Evolutionary conservation across 768 basidiomycete species (phyloP), one percentile per base, ranked within the genome.

Genomic region (Suillus ampliporus): DNA sequence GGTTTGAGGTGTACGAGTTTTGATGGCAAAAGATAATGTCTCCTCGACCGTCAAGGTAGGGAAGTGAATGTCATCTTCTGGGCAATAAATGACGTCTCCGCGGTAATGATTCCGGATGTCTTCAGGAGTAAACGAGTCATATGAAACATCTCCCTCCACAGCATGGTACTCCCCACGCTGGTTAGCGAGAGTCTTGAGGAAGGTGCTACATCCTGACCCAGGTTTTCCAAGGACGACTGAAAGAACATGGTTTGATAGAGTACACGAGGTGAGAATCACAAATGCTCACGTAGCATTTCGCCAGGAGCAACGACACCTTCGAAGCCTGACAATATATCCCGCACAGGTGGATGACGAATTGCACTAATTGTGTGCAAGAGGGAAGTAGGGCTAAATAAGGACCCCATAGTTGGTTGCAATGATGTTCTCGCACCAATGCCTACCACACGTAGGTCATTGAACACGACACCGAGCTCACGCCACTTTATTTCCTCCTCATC

Each of bases 161-260:
- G 65, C 67, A 43, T 78, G 64, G 65, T 76, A 85, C 5, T 77
- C 78, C 15, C 69, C 70, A 11, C 80, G 77, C 58, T 81, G 76
- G 67, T 84, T 84, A 3, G 84, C 76, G 58, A 85, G 73, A 1
- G 80, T 82, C 70, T 86, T 87, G 54, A 87, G 74, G 61, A 87
- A 76, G 0, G 84, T 80, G 23, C 74, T 76, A 62, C 82, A 83
- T 19, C 82, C 82, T 5, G 92, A 87, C 13, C 90, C 91, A 0
- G 94, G 94, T 31, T 92, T 84, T 23, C 93, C 94, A 40, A 95
- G 83, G 14, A 95, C 94, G 17, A 95, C 90, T 91, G 68, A 8
- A 58, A 34, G 8, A 35, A 56, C 56, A 34, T 38, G 4, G 15
- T 10, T 8, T n/a, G 11, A 47, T 15, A 34, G 17, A 19, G 35